phyloP scores from a whole-genome alignment of 306 rosid genomes.

The Vicia sativa region DNA sequence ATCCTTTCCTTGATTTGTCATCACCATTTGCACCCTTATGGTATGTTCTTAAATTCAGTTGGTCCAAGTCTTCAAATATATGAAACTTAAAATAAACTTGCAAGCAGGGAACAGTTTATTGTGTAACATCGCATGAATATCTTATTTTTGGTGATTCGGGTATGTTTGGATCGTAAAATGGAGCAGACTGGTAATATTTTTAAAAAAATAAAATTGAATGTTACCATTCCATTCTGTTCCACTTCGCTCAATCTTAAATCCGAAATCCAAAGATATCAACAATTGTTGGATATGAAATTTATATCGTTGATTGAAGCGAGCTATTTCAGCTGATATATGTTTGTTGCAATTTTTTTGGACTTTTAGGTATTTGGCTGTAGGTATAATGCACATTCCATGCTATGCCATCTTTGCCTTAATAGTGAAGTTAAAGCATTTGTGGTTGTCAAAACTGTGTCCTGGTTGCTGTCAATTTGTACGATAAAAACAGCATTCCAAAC shows the following conservation, averaged over 20 bases:
- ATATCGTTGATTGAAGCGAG: neutral
- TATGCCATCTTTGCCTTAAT: slow-evolving; percentile 59
- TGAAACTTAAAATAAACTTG: slow-evolving; percentile 19
- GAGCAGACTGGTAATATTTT: neutral
- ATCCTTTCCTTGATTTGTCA: slow-evolving; percentile 84
- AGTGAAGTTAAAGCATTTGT: slow-evolving; percentile 55
- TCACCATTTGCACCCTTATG: slow-evolving; percentile 79
- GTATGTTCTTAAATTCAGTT: slow-evolving; percentile 49
- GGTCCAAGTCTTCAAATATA: slow-evolving; percentile 22
- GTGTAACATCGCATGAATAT: slow-evolving; percentile 21
- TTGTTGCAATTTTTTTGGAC: slow-evolving; percentile 9
- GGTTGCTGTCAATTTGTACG: slow-evolving; percentile 49
- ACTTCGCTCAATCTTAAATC: neutral
- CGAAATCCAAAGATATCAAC: neutral
- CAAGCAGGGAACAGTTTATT: slow-evolving; percentile 13
- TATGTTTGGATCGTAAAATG: neutral
- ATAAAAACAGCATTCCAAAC: slow-evolving; percentile 39
- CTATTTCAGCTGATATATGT: slow-evolving; percentile 11
- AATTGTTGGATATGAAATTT: slow-evolving; percentile 29
- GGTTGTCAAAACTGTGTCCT: slow-evolving; percentile 59
- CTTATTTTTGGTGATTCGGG: neutral
- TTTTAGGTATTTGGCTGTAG: slow-evolving; percentile 78
- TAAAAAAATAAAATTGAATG: neutral
- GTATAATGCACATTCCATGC: slow-evolving; percentile 76
- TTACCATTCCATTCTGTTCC: neutral